Percentiles rank a stretch among this genome's conserved stretches.
phyloP scores from a whole-genome alignment of 768 basidiomycete genomes.

The Trametes villosa region DNA sequence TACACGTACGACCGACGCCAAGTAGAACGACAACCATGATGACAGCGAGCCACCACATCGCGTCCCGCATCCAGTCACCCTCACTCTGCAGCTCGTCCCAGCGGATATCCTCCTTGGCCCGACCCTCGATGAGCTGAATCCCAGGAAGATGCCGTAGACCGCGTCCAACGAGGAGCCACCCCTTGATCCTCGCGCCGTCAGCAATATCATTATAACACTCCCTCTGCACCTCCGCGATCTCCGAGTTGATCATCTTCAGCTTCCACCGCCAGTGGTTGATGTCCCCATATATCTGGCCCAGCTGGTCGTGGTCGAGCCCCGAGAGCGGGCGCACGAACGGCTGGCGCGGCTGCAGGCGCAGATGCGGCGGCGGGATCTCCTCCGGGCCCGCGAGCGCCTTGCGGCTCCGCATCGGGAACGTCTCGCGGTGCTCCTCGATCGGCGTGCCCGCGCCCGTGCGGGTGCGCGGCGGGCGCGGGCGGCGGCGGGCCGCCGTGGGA shows the following conservation, averaged over 20 bases:
- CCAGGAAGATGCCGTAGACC: conserved; percentile 67
- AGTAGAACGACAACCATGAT: conserved; percentile 54
- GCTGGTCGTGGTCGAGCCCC: conserved; percentile 66
- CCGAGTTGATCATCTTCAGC: conserved; percentile 72
- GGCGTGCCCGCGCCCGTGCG: conserved; percentile 20
- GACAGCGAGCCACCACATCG: conserved; percentile 70
- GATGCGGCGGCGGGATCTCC: conserved; percentile 59
- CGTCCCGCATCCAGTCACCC: conserved; percentile 47
- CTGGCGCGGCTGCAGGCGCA: conserved; percentile 67
- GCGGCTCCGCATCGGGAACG: conserved; percentile 60
- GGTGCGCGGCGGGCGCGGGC: conserved; percentile 29
- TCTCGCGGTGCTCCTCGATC: conserved; percentile 52
- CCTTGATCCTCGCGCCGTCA: conserved; percentile 67
- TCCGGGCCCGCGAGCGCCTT: conserved; percentile 41
- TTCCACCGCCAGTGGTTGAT: conserved; percentile 72
- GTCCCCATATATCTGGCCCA: conserved; percentile 67
- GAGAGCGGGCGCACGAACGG: conserved; percentile 80
- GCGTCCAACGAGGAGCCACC: conserved; percentile 78
- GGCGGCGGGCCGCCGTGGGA: conserved; percentile 28
- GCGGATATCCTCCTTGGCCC: conserved; percentile 81
- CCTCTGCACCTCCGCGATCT: conserved; percentile 71
- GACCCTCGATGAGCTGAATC: conserved; percentile 72
- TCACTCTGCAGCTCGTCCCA: conserved; percentile 78
- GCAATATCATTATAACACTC: conserved; percentile 74
- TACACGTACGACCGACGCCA: conserved; percentile 60